phyloP scores from a whole-genome alignment of 1,284 basidiomycete genomes.

The Naganishia sp. region DNA sequence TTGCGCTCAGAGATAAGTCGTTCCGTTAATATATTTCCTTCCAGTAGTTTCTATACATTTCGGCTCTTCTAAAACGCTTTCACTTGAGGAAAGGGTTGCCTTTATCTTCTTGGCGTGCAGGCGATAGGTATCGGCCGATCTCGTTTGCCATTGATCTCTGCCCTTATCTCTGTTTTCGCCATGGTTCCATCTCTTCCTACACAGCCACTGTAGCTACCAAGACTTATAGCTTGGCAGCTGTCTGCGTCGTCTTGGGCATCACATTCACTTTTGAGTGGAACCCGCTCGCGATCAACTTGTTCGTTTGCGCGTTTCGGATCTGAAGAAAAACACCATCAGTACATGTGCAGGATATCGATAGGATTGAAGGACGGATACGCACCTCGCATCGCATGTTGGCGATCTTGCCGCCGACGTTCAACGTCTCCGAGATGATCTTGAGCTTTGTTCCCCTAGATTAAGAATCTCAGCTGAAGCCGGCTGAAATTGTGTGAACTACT shows the following conservation, averaged over 20 bases:
- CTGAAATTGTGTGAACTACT: background rate
- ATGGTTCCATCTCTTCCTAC: no score
- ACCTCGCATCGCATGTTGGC: constrained; percentile 36
- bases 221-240: constrained; percentile 8
- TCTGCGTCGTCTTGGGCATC: constrained; percentile 21
- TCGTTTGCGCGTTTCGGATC: constrained; percentile 28
- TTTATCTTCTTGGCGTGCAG: no score
- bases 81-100: no score
- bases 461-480: background rate
- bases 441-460: constrained; percentile 28
- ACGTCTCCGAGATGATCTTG: constrained; percentile 29
- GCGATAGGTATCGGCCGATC: no score
- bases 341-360: background rate
- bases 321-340: background rate
- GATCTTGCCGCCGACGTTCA: constrained; percentile 32
- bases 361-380: background rate
- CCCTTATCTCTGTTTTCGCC: no score
- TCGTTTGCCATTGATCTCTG: no score
- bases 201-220: no score
- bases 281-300: constrained; percentile 32
- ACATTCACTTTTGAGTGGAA: constrained; percentile 34
- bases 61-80: no score
- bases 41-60: no score
- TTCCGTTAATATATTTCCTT: no score
- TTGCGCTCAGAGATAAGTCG: no score